A percentile compares a stretch with the other conserved stretches of the same genome.
Conservation (phyloP, 139 green algal genomes). For the Tetraselmis chui region DNA sequence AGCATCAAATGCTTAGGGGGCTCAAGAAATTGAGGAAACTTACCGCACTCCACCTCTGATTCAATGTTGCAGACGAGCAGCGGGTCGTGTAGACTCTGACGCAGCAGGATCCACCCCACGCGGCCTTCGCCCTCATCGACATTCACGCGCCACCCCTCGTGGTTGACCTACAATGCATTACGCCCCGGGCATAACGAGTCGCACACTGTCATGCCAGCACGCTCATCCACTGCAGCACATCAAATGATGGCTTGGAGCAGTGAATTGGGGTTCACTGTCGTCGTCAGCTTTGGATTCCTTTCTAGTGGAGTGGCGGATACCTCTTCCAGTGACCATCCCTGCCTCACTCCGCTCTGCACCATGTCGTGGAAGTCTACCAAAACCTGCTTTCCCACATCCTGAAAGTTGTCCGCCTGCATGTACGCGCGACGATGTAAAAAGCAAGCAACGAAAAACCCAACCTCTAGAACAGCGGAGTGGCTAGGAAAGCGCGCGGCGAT, state of each 20-base stretch:
- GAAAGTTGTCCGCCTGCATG: slow-evolving; percentile 48
- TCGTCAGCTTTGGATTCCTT: not conserved
- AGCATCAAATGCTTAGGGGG: too few relatives aligned
- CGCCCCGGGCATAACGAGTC: too few relatives aligned
- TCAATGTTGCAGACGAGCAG: slow-evolving; percentile 63
- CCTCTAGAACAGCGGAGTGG: not conserved
- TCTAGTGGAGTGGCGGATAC: not conserved
- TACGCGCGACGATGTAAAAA: not conserved
- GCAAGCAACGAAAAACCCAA: not conserved
- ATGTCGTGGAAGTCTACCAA: slow-evolving; percentile 47
- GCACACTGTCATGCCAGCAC: too few relatives aligned
- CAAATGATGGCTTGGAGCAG: too few relatives aligned
- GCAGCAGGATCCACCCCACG: slow-evolving; percentile 85
- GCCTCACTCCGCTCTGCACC: slow-evolving; percentile 19
- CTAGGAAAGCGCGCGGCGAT: not conserved
- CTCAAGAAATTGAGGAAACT: too few relatives aligned
- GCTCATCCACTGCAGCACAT: too few relatives aligned
- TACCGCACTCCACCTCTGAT: slow-evolving; percentile 11
- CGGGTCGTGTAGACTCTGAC: slow-evolving; percentile 82
- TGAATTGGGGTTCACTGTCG: too few relatives aligned
- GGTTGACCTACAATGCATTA: too few relatives aligned
- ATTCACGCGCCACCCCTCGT: slow-evolving; percentile 77
- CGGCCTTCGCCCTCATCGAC: slow-evolving; percentile 63
- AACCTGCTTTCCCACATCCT: slow-evolving; percentile 38
- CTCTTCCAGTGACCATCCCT: not conserved